These are phyloP conservation scores for Chalciporus piperatus DNA, from an alignment of 768 basidiomycete genomes.

Conservation along the genomic window DNA sequence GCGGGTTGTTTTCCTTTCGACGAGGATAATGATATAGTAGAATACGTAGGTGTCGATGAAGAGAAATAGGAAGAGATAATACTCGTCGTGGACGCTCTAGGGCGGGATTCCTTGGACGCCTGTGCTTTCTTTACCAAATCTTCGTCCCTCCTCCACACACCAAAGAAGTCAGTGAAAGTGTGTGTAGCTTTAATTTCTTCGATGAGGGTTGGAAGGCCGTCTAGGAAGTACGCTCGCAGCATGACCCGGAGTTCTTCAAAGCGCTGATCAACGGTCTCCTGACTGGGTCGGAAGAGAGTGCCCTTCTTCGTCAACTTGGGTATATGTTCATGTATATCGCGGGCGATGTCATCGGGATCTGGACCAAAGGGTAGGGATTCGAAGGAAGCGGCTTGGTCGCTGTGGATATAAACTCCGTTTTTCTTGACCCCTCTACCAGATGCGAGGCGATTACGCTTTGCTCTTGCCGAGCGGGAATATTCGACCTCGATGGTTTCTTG, in stretches of 20 bases:
- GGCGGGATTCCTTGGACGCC: slow-evolving; percentile 17
- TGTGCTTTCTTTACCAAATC: slow-evolving; percentile 51
- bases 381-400: slow-evolving; percentile 76
- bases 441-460: slow-evolving; percentile 63
- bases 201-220: slow-evolving; percentile 63
- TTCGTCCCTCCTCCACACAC: slow-evolving; percentile 69
- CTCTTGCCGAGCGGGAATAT: slow-evolving; percentile 59
- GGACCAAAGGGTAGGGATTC: slow-evolving; percentile 84
- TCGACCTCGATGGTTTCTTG: slow-evolving; percentile 68
- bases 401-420: slow-evolving; percentile 63
- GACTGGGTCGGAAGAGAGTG: slow-evolving; percentile 68
- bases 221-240: slow-evolving; percentile 55
- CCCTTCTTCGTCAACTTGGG: slow-evolving; percentile 71
- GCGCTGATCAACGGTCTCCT: slow-evolving; percentile 62
- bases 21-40: slow-evolving; percentile 5
- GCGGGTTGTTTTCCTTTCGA: slow-evolving; percentile 15
- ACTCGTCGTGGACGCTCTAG: slow-evolving; percentile 46
- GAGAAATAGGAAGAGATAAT: slow-evolving; percentile 61
- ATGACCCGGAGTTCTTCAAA: slow-evolving; percentile 57
- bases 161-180: slow-evolving; percentile 73
- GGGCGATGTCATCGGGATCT: slow-evolving; percentile 70
- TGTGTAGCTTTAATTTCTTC: slow-evolving; percentile 59
- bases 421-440: slow-evolving; percentile 77
- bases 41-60: slow-evolving; percentile 23
- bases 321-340: slow-evolving; percentile 61